Base-by-base conservation (phyloP, 495 filamentous ascomycete species). In the Podospora didyma region DNA sequence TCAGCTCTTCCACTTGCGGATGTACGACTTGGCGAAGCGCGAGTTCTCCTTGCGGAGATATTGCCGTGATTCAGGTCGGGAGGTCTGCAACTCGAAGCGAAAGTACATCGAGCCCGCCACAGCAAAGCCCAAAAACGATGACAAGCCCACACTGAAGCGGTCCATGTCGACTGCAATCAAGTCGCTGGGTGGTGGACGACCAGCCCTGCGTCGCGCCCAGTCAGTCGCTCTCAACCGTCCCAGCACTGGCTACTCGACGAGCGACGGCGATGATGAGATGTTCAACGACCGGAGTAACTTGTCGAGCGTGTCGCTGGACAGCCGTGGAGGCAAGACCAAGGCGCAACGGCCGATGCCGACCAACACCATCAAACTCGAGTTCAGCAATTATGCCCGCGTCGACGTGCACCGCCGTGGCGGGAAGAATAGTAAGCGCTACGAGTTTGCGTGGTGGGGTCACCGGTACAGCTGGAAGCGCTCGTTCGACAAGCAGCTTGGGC, bases 371-470 rank as follows among this genome's bases (percentile, higher is more conserved):
- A 87, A 89, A 68, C 80, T 98, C 34, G 93, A 97, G 64, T 98
- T 96, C 69, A 94, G 90, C 54, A 98, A 98, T 73, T 98, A 98
- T 67, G 94, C 94, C 10, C 91, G 94, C 65, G 85, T 97, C 26
- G 89, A 96, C 58, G 74, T 98, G 53, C 84, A 79, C 58, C 81
- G 90, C 35, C 80, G 83, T 44, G 89, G 90, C 10, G 73, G 80
- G 24, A 89, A 85, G 61, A 75, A 81, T 26, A 79, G 80, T 52
- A 95, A 90, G 71, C 84, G 84, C 58, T 96, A 96, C 69, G 88
- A 92, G 53, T 95, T 90, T 61, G 88, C 95, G 70, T 96, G 94
- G 76, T 96, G 92, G 92, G 89, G 88, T 34, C 84, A 84, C 51
- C 83, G 77, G 44, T 98, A 97, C 73, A 79, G 81, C 56, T 98